Evolutionary conservation across 345 rosid genomes (phyloP).

Genomic region (Gossypium longicalyx): DNA sequence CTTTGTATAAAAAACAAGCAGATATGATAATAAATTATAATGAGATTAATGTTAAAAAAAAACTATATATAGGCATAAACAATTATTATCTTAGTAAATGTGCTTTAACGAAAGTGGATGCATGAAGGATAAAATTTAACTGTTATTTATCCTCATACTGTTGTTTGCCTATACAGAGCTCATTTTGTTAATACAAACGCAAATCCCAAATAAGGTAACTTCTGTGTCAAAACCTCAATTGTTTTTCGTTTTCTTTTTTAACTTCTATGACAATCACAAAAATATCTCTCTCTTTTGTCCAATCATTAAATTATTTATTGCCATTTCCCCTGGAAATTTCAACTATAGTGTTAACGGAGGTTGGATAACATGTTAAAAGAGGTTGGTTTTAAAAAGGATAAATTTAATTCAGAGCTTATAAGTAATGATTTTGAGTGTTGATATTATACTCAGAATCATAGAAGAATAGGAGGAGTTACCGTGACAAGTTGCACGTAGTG

Average conservation of each 20-base stretch:
- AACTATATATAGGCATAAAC: not conserved
- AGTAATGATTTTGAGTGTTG: no score
- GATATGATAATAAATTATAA: no score
- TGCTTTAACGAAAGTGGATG: not conserved
- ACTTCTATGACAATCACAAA: not conserved
- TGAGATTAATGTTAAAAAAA: no score
- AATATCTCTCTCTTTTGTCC: no score
- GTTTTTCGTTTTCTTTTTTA: not conserved
- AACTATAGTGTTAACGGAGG: no score
- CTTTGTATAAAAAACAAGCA: no score
- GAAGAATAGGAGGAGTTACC: slow-evolving; percentile 30
- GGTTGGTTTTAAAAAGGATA: no score
- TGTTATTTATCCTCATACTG: not conserved
- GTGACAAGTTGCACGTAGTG: slow-evolving; percentile 38
- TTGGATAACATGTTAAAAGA: no score
- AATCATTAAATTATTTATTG: no score
- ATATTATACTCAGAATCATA: not conserved
- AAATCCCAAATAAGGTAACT: not conserved
- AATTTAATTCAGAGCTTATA: no score
- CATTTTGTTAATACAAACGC: not conserved
- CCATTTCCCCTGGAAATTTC: no score
- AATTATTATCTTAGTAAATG: not conserved
- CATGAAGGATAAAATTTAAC: not conserved
- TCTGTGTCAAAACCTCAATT: not conserved
- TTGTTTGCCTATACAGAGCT: not conserved